These are phyloP conservation scores for Xylariaceae sp. DNA, from an alignment of 2,329 filamentous ascomycete species.

Conservation along the genomic window DNA sequence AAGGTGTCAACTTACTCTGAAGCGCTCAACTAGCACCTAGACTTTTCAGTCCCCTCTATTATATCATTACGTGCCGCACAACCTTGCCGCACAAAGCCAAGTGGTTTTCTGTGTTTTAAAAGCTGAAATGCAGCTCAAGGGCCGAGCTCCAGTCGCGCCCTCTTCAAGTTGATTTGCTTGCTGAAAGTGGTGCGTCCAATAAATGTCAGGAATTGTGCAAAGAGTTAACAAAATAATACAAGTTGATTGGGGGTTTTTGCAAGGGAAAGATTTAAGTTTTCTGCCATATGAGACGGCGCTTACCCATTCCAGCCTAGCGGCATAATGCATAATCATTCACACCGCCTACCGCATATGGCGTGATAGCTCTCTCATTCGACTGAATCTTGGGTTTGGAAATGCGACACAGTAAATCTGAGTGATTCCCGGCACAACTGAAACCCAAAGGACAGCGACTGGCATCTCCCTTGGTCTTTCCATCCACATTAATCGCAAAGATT, in stretches of 20 bases:
- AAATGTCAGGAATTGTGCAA: neutral
- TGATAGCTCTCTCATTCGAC: constrained; percentile 1
- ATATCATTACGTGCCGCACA: neutral
- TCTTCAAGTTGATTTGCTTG: too few relatives aligned
- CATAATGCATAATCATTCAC: constrained; percentile 18
- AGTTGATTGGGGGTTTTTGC: neutral
- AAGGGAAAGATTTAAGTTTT: constrained; percentile 12
- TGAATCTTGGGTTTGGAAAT: constrained; percentile 4
- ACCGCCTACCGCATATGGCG: constrained; percentile 23
- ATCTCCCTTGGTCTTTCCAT: constrained; percentile 1
- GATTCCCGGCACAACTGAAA: too few relatives aligned
- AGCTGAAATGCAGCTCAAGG: too few relatives aligned
- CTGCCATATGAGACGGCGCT: constrained; percentile 13
- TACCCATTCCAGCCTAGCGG: constrained; percentile 3
- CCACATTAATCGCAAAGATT: neutral
- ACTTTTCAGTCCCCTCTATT: too few relatives aligned
- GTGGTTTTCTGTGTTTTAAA: too few relatives aligned
- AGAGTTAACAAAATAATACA: too few relatives aligned
- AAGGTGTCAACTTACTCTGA: constrained; percentile 4
- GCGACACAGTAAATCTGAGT: too few relatives aligned
- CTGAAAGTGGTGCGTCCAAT: neutral
- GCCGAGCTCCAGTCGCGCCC: too few relatives aligned
- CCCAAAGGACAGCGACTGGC: too few relatives aligned
- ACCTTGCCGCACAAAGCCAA: neutral
- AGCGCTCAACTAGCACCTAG: neutral